Base-by-base conservation (phyloP, 805 yeast genomes). In the Candida boleticola region DNA sequence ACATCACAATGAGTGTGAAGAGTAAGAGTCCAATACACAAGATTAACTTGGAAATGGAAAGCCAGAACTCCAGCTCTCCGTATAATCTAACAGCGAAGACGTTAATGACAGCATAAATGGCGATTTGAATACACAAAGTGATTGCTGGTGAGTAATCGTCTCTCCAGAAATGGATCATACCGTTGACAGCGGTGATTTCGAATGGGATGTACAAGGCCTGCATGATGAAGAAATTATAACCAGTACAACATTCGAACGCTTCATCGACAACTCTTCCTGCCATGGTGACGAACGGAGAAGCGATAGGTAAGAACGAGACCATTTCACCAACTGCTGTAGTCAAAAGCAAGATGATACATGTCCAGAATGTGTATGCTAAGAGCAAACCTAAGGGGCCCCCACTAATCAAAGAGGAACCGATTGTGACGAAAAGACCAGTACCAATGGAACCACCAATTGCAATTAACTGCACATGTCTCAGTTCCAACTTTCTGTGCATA, bases 141-240 rank as follows among this genome's bases (percentile, higher is more conserved):
- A 73, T 73, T 17, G 74, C 79, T 10, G 78, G 71, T 21, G 71
- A 64, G 49, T 71, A 75, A 49, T 71, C 77, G 41, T 61, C 68
- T 47, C 75, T 57, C 79, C 80, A 75, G 50, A 59, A 75, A 50
- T 74, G 81, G 29, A 80, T 60, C 68, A 79, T 73, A 20, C 79
- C 73, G 44, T 79, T 77, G 41, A 75, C 75, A 50, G 69, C 66
- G 17, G 72, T 68, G 41, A 73, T 62, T 64, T 75, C 58, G 64
- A 72, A 72, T 10, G 79, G 78, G 50, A 73, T 69, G 48, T 69
- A 71, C 42, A 71, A 57, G 36, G 71, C 61, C 48, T 71, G 68
- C 71, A 73, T 67, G 21, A 73, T 47, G 60, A 68, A 66, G 42
- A 65, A 66, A 50, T 66, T 66, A 34, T 61, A 45, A 3, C 61